Evolutionary conservation across 768 basidiomycete genomes (phyloP).

Genomic region (Tephrocybe sp.): DNA sequence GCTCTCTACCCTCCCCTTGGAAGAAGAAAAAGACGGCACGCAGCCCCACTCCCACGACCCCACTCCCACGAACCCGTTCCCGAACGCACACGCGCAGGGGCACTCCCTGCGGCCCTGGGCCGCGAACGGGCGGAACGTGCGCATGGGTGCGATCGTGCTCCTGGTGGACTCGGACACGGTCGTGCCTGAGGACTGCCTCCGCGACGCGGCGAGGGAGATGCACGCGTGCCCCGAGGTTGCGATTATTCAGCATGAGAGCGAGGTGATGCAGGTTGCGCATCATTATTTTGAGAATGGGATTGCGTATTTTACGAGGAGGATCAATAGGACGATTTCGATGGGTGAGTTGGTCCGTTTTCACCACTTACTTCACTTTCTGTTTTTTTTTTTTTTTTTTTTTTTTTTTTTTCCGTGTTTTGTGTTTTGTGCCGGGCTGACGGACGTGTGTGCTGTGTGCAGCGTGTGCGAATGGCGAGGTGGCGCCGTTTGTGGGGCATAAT

Average conservation of each 20-base stretch:
- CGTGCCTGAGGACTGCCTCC: constrained; percentile 81
- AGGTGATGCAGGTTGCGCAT: constrained; percentile 82
- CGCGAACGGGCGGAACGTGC: constrained; percentile 64
- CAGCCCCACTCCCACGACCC: too few species aligned
- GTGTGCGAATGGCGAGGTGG: constrained; percentile 78
- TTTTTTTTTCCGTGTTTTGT: too few species aligned
- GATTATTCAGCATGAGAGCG: constrained; percentile 86
- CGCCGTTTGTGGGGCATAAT: constrained; percentile 84
- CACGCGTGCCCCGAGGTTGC: constrained; percentile 70
- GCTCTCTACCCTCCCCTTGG: too few species aligned
- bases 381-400: too few species aligned
- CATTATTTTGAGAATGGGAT: constrained; percentile 92
- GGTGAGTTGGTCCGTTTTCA: constrained; percentile 44
- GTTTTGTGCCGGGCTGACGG: too few species aligned
- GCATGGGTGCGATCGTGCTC: constrained; percentile 77
- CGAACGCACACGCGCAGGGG: too few species aligned
- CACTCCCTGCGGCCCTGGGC: constrained; percentile 64
- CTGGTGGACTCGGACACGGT: constrained; percentile 79
- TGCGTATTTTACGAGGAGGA: constrained; percentile 78
- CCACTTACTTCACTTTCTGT: too few species aligned
- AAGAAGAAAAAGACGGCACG: too few species aligned
- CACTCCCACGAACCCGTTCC: too few species aligned
- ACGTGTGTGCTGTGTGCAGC: too few species aligned
- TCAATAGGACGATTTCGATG: constrained; percentile 75
- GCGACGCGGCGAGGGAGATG: constrained; percentile 86